Evolutionary conservation across 73 alveolate species (phyloP), one percentile per base, ranked within the genome.

Genomic region (Stentor roeselii): DNA sequence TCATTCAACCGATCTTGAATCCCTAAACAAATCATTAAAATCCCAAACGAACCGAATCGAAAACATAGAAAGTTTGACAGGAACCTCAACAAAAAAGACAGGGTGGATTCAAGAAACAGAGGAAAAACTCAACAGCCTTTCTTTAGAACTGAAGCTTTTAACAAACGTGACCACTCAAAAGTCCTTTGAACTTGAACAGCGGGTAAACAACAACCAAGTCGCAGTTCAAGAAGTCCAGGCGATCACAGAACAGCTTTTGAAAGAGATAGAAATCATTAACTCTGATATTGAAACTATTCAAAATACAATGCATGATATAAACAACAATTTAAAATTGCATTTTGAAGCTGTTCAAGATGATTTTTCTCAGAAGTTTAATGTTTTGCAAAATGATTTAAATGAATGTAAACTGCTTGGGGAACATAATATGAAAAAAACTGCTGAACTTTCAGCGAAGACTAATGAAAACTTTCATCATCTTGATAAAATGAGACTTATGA

Each of bases 1-100:
- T 74, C 86, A 89, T 42, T 86, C 88, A 61, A 90, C 86, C 21
- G 41, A n/a, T 67, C 27, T 67, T 2, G 80, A 75, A 84, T 30
- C 31, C 6, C 36, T 84, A 36, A 84, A 78, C 11, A 4, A 39
- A 39, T 76, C 67, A 39, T 11, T 39, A 31, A 59, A 30, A 6
- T 11, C 3, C 0, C 0, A 59, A 36, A 78, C 38, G 6, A 37
- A 83, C 34, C 42, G 60, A 84, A 31, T 84, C 15, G 86, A 77
- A 27, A 75, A 76, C 36, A 30, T 84, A 3, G 90, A 85, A 2
- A 21, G 41, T 1, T 0, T 67, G 0, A 1, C 34, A 1, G 80
- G 80, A 15, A 21, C 37, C 41, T n/a, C 41, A 67, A 21, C 37
- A 36, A 67, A n/a, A n/a, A 67, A 67, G 34, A 21, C 80, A 27